A percentile compares a stretch with the other conserved stretches of the same genome.
These are phyloP conservation scores for Aegle marmelos DNA, from an alignment of 345 rosid species.

Conservation along the genomic window DNA sequence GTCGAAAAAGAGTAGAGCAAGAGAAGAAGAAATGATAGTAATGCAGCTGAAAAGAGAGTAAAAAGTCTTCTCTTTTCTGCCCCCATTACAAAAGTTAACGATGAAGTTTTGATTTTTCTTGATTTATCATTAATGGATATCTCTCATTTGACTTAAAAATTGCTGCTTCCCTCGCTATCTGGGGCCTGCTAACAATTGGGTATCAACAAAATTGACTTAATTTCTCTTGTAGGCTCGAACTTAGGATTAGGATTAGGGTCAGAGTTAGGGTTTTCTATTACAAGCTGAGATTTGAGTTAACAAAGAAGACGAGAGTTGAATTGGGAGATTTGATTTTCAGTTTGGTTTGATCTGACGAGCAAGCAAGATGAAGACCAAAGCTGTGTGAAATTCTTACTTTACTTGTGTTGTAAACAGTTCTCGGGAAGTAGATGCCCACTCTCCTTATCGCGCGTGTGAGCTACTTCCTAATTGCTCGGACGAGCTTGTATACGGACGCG, in stretches of 20 bases:
- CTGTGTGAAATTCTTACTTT: neutral
- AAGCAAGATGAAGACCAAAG: neutral
- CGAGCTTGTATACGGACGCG: neutral
- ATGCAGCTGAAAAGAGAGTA: slow-evolving; percentile 75
- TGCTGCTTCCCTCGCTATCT: neutral
- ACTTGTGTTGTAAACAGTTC: neutral
- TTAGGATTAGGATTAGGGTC: slow-evolving; percentile 3
- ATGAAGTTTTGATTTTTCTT: slow-evolving; percentile 4
- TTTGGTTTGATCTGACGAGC: neutral
- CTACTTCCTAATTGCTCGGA: no score
- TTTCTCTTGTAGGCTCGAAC: neutral
- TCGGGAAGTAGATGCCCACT: neutral
- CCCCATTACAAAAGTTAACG: slow-evolving; percentile 49
- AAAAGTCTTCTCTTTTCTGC: slow-evolving; percentile 93
- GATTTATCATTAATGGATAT: slow-evolving; percentile 39
- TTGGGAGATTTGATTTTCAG: neutral
- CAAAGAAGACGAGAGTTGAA: neutral
- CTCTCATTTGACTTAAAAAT: slow-evolving; percentile 9
- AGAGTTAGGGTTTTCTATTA: slow-evolving; percentile 18
- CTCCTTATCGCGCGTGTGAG: neutral
- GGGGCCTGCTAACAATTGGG: neutral
- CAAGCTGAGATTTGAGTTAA: neutral
- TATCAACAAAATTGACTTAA: neutral
- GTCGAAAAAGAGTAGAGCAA: slow-evolving; percentile 73
- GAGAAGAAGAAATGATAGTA: slow-evolving; percentile 64